These are phyloP conservation scores for Excoecaria cochinchinensis DNA, from an alignment of 345 rosid species.

Conservation along the genomic window DNA sequence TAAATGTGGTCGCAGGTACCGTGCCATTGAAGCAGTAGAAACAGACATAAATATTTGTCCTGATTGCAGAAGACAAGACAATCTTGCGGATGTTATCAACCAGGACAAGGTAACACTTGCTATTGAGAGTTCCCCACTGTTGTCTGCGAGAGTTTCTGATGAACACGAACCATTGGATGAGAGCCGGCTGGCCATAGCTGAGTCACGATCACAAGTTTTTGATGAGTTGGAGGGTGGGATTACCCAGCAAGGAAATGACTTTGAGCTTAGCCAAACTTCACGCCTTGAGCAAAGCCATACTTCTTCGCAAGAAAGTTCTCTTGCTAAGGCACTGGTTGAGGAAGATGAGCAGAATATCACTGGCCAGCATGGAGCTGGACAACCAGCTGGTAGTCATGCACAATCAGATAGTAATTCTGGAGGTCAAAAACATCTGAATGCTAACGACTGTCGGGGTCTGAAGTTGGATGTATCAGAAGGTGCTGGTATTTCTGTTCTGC, in stretches of 20 bases:
- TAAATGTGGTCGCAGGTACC: conserved; percentile 58
- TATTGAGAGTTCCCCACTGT: conserved; percentile 27
- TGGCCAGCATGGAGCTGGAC: conserved; percentile 38
- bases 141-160: conserved; percentile 30
- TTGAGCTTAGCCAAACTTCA: conserved; percentile 31
- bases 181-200: conserved; percentile 26
- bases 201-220: conserved; percentile 28
- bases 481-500: conserved; percentile 63
- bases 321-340: conserved; percentile 30
- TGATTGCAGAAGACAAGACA: conserved; percentile 58
- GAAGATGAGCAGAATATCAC: conserved; percentile 38
- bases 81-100: conserved; percentile 28
- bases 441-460: conserved; percentile 28
- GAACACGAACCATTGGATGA: conserved; percentile 34
- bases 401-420: conserved; percentile 31
- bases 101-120: conserved; percentile 31
- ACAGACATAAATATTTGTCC: conserved; percentile 55
- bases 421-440: conserved; percentile 34
- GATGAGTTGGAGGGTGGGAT: conserved; percentile 33
- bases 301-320: conserved; percentile 37
- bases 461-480: conserved; percentile 47
- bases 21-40: conserved; percentile 38
- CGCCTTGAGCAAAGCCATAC: conserved; percentile 29
- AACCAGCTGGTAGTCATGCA: conserved; percentile 36
- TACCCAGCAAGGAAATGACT: conserved; percentile 35